These are phyloP conservation scores for Luffa acutangula DNA, from an alignment of 306 rosid species.

Conservation along the genomic window DNA sequence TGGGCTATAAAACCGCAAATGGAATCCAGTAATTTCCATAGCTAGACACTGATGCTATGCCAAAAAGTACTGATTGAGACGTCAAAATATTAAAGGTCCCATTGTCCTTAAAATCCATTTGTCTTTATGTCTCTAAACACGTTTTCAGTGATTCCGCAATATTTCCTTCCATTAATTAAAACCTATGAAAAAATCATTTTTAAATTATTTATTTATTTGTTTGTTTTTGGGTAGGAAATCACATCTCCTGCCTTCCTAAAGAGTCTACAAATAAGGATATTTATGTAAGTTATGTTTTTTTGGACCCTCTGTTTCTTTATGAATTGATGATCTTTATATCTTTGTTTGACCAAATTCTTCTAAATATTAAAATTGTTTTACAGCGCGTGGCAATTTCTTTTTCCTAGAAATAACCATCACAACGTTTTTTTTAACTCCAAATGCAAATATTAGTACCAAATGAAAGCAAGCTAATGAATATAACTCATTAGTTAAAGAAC, in stretches of 20 bases:
- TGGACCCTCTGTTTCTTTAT: not conserved
- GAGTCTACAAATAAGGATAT: not conserved
- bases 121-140: not conserved
- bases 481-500: no score
- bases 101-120: not conserved
- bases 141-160: not conserved
- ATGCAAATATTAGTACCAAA: not conserved
- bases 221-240: not conserved
- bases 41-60: not conserved
- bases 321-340: not conserved
- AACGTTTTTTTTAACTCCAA: not conserved
- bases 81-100: not conserved
- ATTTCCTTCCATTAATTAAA: not conserved
- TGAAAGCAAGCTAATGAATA: not conserved
- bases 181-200: no score
- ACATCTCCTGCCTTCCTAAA: not conserved
- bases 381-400: not conserved
- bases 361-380: not conserved
- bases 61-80: slow-evolving; percentile 2
- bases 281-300: not conserved
- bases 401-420: not conserved
- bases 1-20: not conserved
- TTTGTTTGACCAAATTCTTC: not conserved
- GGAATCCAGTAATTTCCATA: not conserved
- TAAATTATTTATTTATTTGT: no score